Evolutionary conservation across 2,329 filamentous ascomycete genomes (phyloP), one percentile per base, ranked within the genome.

Genomic region (Penicillium expansum): DNA sequence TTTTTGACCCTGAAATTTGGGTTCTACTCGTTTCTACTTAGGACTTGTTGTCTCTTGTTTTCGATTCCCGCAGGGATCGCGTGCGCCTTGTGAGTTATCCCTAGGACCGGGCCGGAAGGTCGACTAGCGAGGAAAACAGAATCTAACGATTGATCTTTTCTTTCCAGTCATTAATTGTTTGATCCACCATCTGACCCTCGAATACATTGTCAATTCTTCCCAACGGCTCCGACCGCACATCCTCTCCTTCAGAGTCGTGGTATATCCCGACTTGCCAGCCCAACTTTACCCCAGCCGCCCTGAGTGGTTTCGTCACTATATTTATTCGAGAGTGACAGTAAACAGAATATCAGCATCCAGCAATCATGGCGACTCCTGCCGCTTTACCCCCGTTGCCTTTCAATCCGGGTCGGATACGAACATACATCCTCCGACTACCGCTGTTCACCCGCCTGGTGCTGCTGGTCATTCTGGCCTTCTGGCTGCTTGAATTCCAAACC

Each of bases 391-490:
- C 81, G 69, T 65, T 82, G 66, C 79, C 83, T 56, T 87, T 95
- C 75, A 92, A 87, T 75, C 85, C 88, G 32, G 75, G 82, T 59
- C 86, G 91, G 65, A 82, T 92, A 67, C 88, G 91, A 63, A 90
- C 90, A 9, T 97, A 96, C 73, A 69, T 96, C 63, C 80, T 90
- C 58, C 87, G 92, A 48, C 81, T 97, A n/a, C 93, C 94, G 35
- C 80, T 97, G 1, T 92, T 94, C 71, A 97, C 94, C 27, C 86
- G 92, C 49, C 74, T 83, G 18, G 82, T 92, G 14, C 72, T 92
- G 20, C 68, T 86, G 4, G 75, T 87, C 43, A 89, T 96, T 56
- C 69, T 89, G 32, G 77, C 80, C 13, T 82, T 91, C 60, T 95
- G 88, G 85, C 67, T 91, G 35, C 79, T 87, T 7, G 82, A 87